Conservation (phyloP, 2,329 filamentous ascomycete genomes). For the Aureobasidium sp. region DNA sequence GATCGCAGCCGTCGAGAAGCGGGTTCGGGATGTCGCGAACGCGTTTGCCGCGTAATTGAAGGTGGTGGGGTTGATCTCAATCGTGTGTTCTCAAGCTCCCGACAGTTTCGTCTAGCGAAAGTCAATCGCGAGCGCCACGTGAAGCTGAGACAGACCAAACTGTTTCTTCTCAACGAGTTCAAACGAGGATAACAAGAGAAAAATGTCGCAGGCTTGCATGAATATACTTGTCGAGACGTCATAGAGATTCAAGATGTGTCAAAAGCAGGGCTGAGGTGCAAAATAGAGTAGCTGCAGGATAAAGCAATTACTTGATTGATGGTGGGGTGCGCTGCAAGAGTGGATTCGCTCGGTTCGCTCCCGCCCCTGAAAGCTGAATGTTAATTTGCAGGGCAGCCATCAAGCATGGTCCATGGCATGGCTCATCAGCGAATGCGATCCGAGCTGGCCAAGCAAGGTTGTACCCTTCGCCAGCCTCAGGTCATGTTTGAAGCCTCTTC, state of each 20-base stretch:
- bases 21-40: background rate
- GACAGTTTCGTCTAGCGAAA: background rate
- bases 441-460: background rate
- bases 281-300: background rate
- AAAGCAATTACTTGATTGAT: background rate
- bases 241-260: background rate
- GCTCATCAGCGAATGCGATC: background rate
- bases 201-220: background rate
- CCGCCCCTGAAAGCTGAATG: background rate
- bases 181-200: background rate
- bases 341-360: background rate
- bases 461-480: background rate
- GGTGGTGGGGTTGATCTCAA: background rate
- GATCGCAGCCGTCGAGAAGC: background rate
- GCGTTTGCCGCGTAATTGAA: background rate
- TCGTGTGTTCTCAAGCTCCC: background rate
- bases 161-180: background rate
- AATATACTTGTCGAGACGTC: background rate
- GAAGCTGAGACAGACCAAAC: background rate
- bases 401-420: background rate
- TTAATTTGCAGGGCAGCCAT: background rate
- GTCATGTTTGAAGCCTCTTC: background rate
- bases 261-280: background rate
- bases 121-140: conserved; percentile 1
- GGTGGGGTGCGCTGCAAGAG: background rate